These are phyloP conservation scores for Amanita inopinata DNA, from an alignment of 768 basidiomycete genomes.

Conservation along the genomic window DNA sequence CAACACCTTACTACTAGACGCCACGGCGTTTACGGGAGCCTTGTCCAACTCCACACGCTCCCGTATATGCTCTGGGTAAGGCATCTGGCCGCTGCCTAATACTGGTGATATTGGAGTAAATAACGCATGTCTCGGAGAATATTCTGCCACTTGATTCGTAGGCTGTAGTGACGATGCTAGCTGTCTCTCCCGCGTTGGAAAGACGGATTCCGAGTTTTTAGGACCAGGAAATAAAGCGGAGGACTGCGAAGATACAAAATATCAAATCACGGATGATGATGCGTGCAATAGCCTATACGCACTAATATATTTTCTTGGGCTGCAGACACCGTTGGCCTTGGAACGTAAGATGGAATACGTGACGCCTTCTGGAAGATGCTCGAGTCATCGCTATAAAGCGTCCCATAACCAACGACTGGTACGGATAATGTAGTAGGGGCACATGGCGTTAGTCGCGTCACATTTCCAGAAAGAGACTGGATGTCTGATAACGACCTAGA, in stretches of 20 bases:
- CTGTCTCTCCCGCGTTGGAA: neutral
- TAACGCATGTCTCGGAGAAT: neutral
- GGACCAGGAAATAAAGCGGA: neutral
- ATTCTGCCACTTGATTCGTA: neutral
- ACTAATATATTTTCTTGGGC: neutral
- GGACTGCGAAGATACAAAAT: neutral
- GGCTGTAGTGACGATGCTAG: neutral
- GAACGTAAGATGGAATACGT: neutral
- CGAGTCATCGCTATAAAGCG: too few species aligned
- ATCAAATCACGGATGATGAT: slow-evolving; percentile 2
- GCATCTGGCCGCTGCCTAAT: neutral
- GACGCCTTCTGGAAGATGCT: neutral
- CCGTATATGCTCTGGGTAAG: neutral
- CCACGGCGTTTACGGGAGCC: slow-evolving; percentile 20
- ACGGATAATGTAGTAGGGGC: too few species aligned
- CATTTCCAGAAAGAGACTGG: too few species aligned
- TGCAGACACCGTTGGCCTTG: neutral
- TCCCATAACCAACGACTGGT: too few species aligned
- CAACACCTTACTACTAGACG: slow-evolving; percentile 28
- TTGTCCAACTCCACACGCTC: neutral
- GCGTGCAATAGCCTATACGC: neutral
- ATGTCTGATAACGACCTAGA: too few species aligned
- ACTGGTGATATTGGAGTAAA: neutral
- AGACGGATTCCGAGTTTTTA: neutral
- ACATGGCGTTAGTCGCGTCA: too few species aligned